These are phyloP conservation scores for Crithidia expoeki DNA, from an alignment of 208 protist genomes.

Conservation along the genomic window DNA sequence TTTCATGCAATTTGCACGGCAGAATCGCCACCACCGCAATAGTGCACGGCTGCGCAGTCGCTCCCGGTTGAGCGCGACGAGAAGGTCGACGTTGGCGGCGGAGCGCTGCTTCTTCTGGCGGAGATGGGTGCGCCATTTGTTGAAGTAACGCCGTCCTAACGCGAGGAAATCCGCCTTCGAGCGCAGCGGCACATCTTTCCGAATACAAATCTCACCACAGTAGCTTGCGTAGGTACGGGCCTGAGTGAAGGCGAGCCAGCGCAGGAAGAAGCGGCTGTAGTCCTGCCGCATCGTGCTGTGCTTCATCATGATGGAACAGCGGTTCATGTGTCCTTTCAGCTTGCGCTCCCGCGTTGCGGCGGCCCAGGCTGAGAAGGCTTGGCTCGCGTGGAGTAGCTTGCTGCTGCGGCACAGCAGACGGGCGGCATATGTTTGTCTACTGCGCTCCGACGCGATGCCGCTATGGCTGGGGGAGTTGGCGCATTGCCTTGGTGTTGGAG, in stretches of 20 bases:
- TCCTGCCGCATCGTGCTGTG: conserved; percentile 43
- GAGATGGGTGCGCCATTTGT: conserved; percentile 57
- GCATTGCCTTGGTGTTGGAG: not conserved
- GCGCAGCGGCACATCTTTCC: conserved; percentile 59
- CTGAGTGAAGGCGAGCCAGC: conserved; percentile 65
- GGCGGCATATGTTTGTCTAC: conserved; percentile 4
- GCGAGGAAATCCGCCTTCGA: conserved; percentile 59
- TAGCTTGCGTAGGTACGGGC: conserved; percentile 18
- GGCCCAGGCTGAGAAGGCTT: conserved; percentile 44
- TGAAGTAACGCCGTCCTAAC: conserved; percentile 64
- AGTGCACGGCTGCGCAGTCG: conserved; percentile 30
- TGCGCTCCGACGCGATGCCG: conserved; percentile 16
- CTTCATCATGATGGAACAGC: conserved; percentile 71
- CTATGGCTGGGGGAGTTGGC: not conserved
- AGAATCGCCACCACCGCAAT: conserved; percentile 33
- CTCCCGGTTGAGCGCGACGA: conserved; percentile 49
- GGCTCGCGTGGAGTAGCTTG: conserved; percentile 19
- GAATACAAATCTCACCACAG: conserved; percentile 21
- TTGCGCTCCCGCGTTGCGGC: conserved; percentile 40
- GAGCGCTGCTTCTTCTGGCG: conserved; percentile 53
- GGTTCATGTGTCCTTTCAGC: conserved; percentile 55
- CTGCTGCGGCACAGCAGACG: conserved; percentile 27
- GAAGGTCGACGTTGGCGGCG: conserved; percentile 44
- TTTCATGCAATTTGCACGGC: not conserved
- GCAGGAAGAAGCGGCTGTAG: conserved; percentile 58